Evolutionary conservation across 2,329 filamentous ascomycete genomes (phyloP).

Genomic region (Microdochium paspali): DNA sequence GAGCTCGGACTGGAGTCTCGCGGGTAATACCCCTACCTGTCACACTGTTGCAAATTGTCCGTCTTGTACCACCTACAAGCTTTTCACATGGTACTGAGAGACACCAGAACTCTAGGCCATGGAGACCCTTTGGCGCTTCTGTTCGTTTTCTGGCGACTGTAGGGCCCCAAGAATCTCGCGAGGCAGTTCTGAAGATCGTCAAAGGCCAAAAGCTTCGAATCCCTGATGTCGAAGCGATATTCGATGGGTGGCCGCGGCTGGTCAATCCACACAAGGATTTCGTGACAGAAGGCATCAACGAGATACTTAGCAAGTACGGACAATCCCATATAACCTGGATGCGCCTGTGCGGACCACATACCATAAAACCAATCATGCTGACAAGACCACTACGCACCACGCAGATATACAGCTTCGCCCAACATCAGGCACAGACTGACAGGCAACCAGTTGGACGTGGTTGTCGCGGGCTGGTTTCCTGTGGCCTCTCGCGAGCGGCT

Average conservation of each 20-base stretch:
- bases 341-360: too few species aligned
- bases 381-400: neutral
- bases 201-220: neutral
- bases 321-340: too few species aligned
- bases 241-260: neutral
- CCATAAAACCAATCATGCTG: too few species aligned
- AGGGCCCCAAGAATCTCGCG: neutral
- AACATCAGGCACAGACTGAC: neutral
- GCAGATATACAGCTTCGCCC: neutral
- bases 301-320: neutral
- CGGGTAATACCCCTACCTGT: too few species aligned
- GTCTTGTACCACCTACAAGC: too few species aligned
- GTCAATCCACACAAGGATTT: neutral
- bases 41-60: too few species aligned
- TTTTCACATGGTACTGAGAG: too few species aligned
- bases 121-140: too few species aligned
- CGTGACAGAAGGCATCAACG: neutral
- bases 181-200: neutral
- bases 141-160: too few species aligned
- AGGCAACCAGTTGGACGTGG: neutral
- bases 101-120: too few species aligned
- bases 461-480: neutral
- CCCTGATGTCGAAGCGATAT: neutral
- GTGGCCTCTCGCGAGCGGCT: neutral
- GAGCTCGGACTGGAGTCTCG: too few species aligned